phyloP scores from a whole-genome alignment of 352 stramenopile genomes.

The Phytophthora citrophthora region DNA sequence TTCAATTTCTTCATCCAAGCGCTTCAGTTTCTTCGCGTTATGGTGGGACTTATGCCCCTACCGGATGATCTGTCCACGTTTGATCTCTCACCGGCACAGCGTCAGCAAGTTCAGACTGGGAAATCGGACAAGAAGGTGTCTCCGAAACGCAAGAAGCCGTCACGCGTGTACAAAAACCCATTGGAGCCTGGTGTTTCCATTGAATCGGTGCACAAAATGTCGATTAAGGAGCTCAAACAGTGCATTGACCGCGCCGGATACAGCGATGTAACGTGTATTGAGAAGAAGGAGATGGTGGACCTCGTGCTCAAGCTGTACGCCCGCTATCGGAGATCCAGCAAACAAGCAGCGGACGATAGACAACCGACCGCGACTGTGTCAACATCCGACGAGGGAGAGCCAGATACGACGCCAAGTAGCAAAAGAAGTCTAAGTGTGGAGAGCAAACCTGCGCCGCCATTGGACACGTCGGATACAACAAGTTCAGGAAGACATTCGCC shows the following conservation, averaged over 20 bases:
- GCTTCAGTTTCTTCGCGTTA: slow-evolving; percentile 81
- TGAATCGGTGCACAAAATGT: slow-evolving; percentile 75
- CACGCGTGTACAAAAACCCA: slow-evolving; percentile 75
- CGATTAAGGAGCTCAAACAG: slow-evolving; percentile 81
- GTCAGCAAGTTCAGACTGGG: slow-evolving; percentile 23
- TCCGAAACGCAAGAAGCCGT: slow-evolving; percentile 39
- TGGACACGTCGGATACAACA: slow-evolving; percentile 10
- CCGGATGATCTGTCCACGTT: slow-evolving; percentile 62
- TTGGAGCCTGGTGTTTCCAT: slow-evolving; percentile 56
- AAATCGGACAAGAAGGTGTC: slow-evolving; percentile 19
- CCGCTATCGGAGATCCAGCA: slow-evolving; percentile 64
- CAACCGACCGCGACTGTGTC: slow-evolving; percentile 6
- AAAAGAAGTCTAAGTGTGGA: slow-evolving; percentile 8
- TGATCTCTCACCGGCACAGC: slow-evolving; percentile 41
- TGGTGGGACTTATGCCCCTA: slow-evolving; percentile 77
- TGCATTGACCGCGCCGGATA: slow-evolving; percentile 75
- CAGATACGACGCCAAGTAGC: slow-evolving; percentile 2
- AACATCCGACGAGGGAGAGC: slow-evolving; percentile 15
- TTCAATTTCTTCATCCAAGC: slow-evolving; percentile 83
- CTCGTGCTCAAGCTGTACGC: slow-evolving; percentile 84
- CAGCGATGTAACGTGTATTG: slow-evolving; percentile 74
- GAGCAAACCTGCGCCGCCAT: slow-evolving; percentile 13
- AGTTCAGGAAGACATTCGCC: slow-evolving; percentile 12
- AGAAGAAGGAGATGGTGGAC: slow-evolving; percentile 85
- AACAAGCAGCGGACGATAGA: slow-evolving; percentile 42